Evolutionary conservation across 202 grass and related monocot genomes (phyloP), one percentile per base, ranked within the genome.

Genomic region (Cymbopogon flexuosus): DNA sequence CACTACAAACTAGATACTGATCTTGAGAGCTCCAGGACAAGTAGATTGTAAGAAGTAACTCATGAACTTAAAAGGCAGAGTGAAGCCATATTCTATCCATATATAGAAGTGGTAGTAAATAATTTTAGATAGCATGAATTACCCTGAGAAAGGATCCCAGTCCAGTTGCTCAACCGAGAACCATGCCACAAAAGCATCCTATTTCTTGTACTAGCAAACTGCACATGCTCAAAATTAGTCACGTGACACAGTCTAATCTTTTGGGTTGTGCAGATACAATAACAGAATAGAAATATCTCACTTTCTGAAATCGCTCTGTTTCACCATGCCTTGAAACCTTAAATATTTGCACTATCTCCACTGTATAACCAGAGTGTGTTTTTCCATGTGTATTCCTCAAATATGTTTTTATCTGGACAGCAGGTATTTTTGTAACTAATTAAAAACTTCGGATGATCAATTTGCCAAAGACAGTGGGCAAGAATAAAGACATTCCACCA

Each of bases 131-230:
- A 84, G 24, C 33, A 79, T 37, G 8, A 76, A 72, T 77, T 83
- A 94, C 95, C 95, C 84, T 93, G 95, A 82, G 92, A 94, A 89
- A 97, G 87, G 43, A 97, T 97, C 51, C 95, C 92, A 39, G 95
- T 70, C 95, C 92, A 97, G 69, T 97, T 97, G 68, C 88, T 91
- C 80, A 97, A 90, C 68, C 95, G 73, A 80, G 95, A 94, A 83
- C 92, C 95, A 86, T 97, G 95, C 95, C 92, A 97, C 70, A 97
- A 75, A 94, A 97, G 95, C 95, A 94, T 94, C 79, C 90, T 92
- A 88, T 97, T 94, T 85, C 88, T 74, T 61, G 81, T 61, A 60
- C 54, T 74, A 77, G 90, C 82, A 88, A 91, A 97, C 95, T 97
- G 84, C 46, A 93, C 10, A 73, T 73, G 58, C 61, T 52, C 18